These are phyloP conservation scores for Pseudonitzschia pungens DNA, from an alignment of 108 stramenopile genomes.

Conservation along the genomic window DNA sequence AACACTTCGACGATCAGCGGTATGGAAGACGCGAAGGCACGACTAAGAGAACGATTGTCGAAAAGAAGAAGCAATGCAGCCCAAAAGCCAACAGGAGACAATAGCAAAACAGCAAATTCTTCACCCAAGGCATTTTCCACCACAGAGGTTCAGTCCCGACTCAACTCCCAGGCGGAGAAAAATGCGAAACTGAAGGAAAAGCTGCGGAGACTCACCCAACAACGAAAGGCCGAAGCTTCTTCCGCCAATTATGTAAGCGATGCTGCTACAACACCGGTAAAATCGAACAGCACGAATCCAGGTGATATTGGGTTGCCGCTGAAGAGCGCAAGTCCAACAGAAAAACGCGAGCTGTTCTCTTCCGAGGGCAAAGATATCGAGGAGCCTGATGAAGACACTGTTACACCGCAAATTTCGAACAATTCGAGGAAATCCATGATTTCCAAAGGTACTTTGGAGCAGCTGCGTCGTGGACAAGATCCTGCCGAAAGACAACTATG, in stretches of 20 bases:
- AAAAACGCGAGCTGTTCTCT: not conserved
- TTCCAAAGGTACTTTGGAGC: not conserved
- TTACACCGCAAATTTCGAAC: not conserved
- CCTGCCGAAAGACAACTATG: not conserved
- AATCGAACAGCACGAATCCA: conserved; percentile 1
- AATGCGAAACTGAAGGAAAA: not conserved
- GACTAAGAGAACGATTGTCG: conserved; percentile 16
- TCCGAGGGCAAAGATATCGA: not conserved
- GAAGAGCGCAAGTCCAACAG: not conserved
- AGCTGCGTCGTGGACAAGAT: not conserved
- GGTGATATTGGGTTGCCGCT: not conserved
- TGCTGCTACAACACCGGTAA: not conserved
- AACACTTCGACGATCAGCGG: not conserved
- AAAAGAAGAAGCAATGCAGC: conserved; percentile 3
- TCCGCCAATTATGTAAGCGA: not conserved
- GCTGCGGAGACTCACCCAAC: not conserved
- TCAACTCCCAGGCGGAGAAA: not conserved
- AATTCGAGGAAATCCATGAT: not conserved
- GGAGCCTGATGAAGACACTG: not conserved
- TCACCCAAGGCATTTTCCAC: conserved; percentile 16
- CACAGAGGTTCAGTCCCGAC: not conserved
- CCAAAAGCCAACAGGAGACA: not conserved
- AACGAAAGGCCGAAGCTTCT: not conserved
- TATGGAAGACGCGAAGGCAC: conserved; percentile 18
- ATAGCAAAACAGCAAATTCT: not conserved